These are phyloP conservation scores for Aureobasidium subglaciale DNA, from an alignment of 2,329 filamentous ascomycete genomes.

Conservation along the genomic window DNA sequence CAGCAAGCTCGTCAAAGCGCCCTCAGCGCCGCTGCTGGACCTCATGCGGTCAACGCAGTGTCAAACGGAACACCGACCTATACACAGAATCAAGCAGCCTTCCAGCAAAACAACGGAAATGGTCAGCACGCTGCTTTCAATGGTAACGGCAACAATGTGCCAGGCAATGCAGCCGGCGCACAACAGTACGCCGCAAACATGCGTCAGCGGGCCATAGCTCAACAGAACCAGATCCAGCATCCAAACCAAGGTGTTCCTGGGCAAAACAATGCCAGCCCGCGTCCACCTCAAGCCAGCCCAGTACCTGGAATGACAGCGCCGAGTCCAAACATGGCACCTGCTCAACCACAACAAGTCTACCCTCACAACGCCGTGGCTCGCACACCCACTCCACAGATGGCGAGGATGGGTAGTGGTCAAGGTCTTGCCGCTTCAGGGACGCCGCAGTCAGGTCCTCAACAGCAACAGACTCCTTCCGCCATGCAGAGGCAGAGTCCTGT, in stretches of 20 bases:
- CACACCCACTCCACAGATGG: constrained; percentile 28
- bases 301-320: constrained; percentile 18
- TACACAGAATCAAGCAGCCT: constrained; percentile 16
- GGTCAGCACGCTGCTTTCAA: constrained; percentile 5
- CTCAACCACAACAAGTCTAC: constrained; percentile 16
- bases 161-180: constrained; percentile 15
- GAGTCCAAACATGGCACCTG: constrained; percentile 24
- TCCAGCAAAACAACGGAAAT: constrained; percentile 17
- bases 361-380: constrained; percentile 19
- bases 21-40: constrained; percentile 32
- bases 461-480: constrained; percentile 16
- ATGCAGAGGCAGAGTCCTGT: constrained; percentile 27
- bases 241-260: not conserved
- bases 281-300: constrained; percentile 16
- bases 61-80: constrained; percentile 14
- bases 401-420: constrained; percentile 24
- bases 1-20: constrained; percentile 31
- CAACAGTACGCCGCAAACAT: constrained; percentile 27
- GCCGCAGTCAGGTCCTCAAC: constrained; percentile 12
- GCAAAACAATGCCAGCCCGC: constrained; percentile 23
- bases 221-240: constrained; percentile 16
- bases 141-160: constrained; percentile 14
- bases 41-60: constrained; percentile 16
- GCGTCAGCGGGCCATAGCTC: constrained; percentile 24
- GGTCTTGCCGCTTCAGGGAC: constrained; percentile 10